Evolutionary conservation across 2,329 filamentous ascomycete genomes (phyloP).

Genomic region (Paecilomyces dactylethromorphus): DNA sequence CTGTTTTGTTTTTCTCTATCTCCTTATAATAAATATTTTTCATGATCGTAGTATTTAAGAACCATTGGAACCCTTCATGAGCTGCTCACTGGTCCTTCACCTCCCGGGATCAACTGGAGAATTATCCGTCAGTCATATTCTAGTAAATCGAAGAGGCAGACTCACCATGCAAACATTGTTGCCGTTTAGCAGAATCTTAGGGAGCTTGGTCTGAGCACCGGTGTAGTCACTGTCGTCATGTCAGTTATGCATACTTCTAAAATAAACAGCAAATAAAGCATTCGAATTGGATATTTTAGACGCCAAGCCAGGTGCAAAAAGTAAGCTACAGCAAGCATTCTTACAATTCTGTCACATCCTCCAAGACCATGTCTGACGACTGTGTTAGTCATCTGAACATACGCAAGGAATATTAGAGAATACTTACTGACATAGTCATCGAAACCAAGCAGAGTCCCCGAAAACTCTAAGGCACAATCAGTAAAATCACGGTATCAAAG

Average conservation of each 20-base stretch:
- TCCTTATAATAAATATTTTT: neutral
- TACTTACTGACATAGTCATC: slow-evolving; percentile 99
- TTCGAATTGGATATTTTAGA: neutral
- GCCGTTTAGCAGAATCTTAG: slow-evolving; percentile 92
- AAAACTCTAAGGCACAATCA: slow-evolving; percentile 65
- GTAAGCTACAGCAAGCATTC: slow-evolving; percentile 19
- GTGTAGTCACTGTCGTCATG: slow-evolving; percentile 67
- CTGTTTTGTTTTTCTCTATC: neutral
- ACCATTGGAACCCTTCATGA: neutral
- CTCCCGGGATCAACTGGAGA: slow-evolving; percentile 66
- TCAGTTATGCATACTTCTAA: slow-evolving; percentile 11
- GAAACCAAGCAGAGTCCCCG: slow-evolving; percentile 87
- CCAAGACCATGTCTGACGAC: slow-evolving; percentile 83
- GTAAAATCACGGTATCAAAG: neutral
- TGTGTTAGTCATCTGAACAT: slow-evolving; percentile 10
- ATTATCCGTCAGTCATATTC: slow-evolving; percentile 1
- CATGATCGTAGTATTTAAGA: neutral
- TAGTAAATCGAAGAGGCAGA: neutral
- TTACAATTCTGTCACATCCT: slow-evolving; percentile 95
- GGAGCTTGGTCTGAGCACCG: slow-evolving; percentile 77
- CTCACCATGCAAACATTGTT: slow-evolving; percentile 99
- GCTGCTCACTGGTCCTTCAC: slow-evolving; percentile 57
- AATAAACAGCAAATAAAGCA: slow-evolving; percentile 1
- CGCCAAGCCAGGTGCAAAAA: neutral
- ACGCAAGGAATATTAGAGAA: slow-evolving; percentile 1